Evolutionary conservation across 148 eudicot species (phyloP).

Genomic region (Rhododendron kiyosumense): DNA sequence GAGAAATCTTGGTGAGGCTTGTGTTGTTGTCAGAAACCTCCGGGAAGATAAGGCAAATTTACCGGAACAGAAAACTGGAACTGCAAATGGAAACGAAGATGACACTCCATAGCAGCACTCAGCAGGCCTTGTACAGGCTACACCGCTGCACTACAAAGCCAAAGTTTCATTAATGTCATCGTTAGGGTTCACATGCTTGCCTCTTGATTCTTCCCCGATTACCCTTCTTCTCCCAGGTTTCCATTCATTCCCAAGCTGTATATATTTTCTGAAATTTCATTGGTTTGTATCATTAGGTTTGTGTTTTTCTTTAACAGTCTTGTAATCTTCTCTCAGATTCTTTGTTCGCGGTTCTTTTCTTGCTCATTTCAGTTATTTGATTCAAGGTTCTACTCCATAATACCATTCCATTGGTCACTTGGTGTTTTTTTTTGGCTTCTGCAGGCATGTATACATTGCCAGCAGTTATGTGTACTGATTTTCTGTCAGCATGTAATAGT

Average conservation of each 20-base stretch:
- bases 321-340: neutral
- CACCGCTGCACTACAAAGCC: too few relatives aligned
- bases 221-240: neutral
- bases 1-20: too few relatives aligned
- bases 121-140: too few relatives aligned
- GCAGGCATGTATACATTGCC: neutral
- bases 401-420: neutral
- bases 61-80: too few relatives aligned
- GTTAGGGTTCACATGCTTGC: neutral
- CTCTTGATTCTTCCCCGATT: neutral
- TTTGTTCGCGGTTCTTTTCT: neutral
- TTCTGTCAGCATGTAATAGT: conserved; percentile 13
- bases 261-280: neutral
- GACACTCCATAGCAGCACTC: too few relatives aligned
- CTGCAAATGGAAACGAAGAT: too few relatives aligned
- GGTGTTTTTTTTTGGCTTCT: neutral
- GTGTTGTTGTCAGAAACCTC: too few relatives aligned
- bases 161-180: neutral
- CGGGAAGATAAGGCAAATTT: too few relatives aligned
- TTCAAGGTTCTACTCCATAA: neutral
- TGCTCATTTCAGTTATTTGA: neutral
- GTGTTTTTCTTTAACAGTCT: neutral
- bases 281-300: neutral
- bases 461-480: neutral
- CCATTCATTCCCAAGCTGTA: neutral